Evolutionary conservation across 176 grass and related monocot species (phyloP).

Genomic region (Triticum urartu): DNA sequence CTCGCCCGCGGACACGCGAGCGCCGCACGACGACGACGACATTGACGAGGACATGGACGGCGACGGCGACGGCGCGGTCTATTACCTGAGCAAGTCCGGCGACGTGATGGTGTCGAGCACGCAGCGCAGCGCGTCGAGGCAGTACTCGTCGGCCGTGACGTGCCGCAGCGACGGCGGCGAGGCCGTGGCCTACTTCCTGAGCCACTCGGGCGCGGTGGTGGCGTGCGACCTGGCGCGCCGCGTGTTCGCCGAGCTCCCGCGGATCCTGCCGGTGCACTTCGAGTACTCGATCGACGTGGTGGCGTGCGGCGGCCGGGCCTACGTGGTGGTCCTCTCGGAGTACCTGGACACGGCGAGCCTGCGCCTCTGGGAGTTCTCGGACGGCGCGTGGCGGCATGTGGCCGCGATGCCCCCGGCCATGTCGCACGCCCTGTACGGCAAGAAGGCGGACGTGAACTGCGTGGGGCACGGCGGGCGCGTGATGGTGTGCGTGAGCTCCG

Average conservation of each 20-base stretch:
- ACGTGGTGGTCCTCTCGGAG: constrained; percentile 78
- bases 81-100: constrained; percentile 86
- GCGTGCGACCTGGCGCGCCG: constrained; percentile 54
- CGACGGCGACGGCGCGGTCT: constrained; percentile 51
- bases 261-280: constrained; percentile 50
- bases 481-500: constrained; percentile 71
- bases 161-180: constrained; percentile 19
- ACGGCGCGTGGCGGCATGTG: constrained; percentile 59
- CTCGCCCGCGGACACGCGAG: background rate
- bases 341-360: constrained; percentile 72
- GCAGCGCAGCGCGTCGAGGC: constrained; percentile 59
- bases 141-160: constrained; percentile 61
- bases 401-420: constrained; percentile 82
- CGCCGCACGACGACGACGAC: constrained; percentile 14
- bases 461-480: constrained; percentile 54
- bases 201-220: constrained; percentile 55
- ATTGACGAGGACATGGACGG: constrained; percentile 38
- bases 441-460: constrained; percentile 88
- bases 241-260: constrained; percentile 59
- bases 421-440: constrained; percentile 60
- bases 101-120: constrained; percentile 69
- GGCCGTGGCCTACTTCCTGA: constrained; percentile 70
- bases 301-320: constrained; percentile 44
- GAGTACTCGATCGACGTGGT: constrained; percentile 95
- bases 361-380: constrained; percentile 65